Conservation (phyloP, 2,329 filamentous ascomycete genomes). For the Madurella fahalii region DNA sequence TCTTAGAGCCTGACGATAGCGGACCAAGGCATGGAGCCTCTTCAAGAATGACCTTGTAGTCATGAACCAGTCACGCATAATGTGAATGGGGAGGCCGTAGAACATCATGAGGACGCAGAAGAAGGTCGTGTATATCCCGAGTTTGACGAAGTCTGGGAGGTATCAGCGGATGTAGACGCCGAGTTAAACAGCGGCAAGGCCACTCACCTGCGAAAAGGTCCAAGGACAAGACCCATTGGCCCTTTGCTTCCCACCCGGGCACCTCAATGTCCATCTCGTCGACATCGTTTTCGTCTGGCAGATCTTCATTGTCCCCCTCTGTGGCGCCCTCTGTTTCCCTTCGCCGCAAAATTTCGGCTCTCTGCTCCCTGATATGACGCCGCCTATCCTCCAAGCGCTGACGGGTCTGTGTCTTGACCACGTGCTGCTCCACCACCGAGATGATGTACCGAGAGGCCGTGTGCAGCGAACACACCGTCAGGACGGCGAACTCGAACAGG, state of each 20-base stretch:
- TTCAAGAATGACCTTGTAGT: constrained; percentile 89
- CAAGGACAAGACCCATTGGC: constrained; percentile 83
- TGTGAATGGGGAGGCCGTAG: constrained; percentile 94
- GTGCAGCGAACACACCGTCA: constrained; percentile 74
- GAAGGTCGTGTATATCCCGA: constrained; percentile 84
- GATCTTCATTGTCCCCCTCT: constrained; percentile 43
- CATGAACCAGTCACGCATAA: constrained; percentile 91
- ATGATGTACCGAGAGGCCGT: constrained; percentile 76
- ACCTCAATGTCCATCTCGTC: constrained; percentile 95
- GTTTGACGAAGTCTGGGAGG: constrained; percentile 75
- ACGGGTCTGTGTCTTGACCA: constrained; percentile 69
- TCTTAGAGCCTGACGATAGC: constrained; percentile 84
- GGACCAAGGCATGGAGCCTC: constrained; percentile 79
- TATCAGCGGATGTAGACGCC: constrained; percentile 10
- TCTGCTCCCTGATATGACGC: constrained; percentile 60
- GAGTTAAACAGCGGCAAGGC: not conserved
- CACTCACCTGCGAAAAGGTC: constrained; percentile 73
- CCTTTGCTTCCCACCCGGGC: constrained; percentile 93
- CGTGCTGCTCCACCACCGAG: constrained; percentile 70
- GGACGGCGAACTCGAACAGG: constrained; percentile 90
- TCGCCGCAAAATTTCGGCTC: constrained; percentile 48
- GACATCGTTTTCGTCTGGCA: constrained; percentile 63
- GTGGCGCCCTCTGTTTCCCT: constrained; percentile 44
- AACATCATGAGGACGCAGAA: constrained; percentile 91
- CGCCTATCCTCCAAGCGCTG: constrained; percentile 65